These are phyloP conservation scores for Aquilaria yunnanensis DNA, from an alignment of 345 rosid genomes.

Conservation along the genomic window DNA sequence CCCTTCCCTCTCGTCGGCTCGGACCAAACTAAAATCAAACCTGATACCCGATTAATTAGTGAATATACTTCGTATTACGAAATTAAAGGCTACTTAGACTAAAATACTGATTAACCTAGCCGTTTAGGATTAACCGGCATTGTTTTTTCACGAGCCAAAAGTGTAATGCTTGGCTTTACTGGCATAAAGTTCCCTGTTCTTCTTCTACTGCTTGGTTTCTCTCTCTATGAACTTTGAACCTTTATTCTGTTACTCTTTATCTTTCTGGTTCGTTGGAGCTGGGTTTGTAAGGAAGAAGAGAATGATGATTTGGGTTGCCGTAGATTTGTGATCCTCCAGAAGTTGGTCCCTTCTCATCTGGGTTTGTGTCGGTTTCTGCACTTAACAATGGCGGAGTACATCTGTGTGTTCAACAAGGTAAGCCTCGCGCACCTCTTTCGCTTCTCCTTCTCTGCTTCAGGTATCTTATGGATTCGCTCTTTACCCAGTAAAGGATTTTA, in stretches of 20 bases:
- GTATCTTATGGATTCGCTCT: too few species aligned
- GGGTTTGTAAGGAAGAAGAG: slow-evolving; percentile 6
- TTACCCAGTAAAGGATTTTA: neutral
- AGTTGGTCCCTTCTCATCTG: neutral
- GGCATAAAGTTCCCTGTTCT: neutral
- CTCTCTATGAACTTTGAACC: neutral
- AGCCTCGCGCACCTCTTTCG: neutral
- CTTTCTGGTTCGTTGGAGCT: neutral
- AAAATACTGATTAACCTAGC: too few species aligned
- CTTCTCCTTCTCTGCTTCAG: neutral
- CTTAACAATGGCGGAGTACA: slow-evolving; percentile 59
- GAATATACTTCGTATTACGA: too few species aligned
- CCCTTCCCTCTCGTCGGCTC: too few species aligned
- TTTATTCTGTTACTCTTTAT: neutral
- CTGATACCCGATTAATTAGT: too few species aligned
- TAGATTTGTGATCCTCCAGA: neutral
- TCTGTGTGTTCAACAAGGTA: slow-evolving; percentile 57
- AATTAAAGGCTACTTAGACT: too few species aligned
- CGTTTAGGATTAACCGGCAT: neutral
- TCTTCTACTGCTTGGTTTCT: neutral
- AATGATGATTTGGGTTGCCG: neutral
- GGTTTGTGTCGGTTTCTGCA: slow-evolving; percentile 22
- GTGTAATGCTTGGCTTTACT: neutral
- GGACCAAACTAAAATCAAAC: too few species aligned
- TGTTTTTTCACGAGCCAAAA: slow-evolving; percentile 17